Evolutionary conservation across 495 filamentous ascomycete species (phyloP).

Genomic region (Xylaria telfairii): DNA sequence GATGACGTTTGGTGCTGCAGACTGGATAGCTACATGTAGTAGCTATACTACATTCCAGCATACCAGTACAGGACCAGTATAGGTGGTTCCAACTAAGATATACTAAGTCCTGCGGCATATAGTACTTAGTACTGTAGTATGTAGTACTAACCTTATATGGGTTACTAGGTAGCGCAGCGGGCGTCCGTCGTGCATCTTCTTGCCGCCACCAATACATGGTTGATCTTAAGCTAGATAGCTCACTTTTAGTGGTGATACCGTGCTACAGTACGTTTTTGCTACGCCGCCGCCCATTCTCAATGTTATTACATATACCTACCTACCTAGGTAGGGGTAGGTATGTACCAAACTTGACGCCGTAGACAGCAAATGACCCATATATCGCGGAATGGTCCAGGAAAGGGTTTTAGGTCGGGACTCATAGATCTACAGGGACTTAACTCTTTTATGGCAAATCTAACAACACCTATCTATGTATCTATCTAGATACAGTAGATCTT

Average conservation of each 20-base stretch:
- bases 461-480: too few species aligned
- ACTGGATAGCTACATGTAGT: neutral
- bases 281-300: too few species aligned
- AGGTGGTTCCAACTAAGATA: too few species aligned
- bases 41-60: neutral
- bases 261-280: too few species aligned
- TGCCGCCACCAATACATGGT: neutral
- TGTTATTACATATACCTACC: too few species aligned
- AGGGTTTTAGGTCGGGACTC: neutral
- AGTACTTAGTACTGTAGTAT: neutral
- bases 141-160: too few species aligned
- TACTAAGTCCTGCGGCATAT: neutral
- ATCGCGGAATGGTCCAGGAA: neutral
- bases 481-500: neutral
- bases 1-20: slow-evolving; percentile 24
- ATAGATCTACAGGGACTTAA: neutral
- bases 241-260: neutral
- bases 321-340: too few species aligned
- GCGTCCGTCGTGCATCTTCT: slow-evolving; percentile 1
- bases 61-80: neutral
- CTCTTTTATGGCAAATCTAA: neutral
- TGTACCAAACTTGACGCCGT: neutral
- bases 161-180: neutral
- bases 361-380: neutral
- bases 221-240: neutral